phyloP scores from a whole-genome alignment of 768 basidiomycete species.

The Phlegmacium glaucopus region DNA sequence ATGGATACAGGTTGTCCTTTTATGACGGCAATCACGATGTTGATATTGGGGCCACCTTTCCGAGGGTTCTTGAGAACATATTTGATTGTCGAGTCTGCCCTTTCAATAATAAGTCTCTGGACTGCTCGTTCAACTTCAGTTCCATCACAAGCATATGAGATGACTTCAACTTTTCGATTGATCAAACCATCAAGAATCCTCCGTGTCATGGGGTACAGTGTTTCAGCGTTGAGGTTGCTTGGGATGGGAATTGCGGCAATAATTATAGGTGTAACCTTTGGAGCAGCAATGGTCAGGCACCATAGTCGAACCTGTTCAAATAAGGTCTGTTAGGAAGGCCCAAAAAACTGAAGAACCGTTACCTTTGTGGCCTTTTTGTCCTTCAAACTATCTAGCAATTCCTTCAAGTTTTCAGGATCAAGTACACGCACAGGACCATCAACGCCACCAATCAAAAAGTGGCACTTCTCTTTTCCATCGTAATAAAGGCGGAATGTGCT shows the following conservation, averaged over 20 bases:
- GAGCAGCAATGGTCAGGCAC: slow-evolving; percentile 27
- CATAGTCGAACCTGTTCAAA: slow-evolving; percentile 23
- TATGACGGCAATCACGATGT: slow-evolving; percentile 7
- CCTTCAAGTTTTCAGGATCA: slow-evolving; percentile 8
- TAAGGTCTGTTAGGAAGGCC: too few species aligned
- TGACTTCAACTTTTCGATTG: slow-evolving; percentile 15
- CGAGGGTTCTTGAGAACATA: not conserved
- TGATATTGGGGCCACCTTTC: not conserved
- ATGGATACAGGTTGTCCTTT: slow-evolving; percentile 16
- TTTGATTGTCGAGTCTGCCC: not conserved
- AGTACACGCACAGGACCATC: slow-evolving; percentile 4
- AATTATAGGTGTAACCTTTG: slow-evolving; percentile 29
- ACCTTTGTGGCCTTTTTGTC: slow-evolving; percentile 9
- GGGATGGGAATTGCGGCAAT: slow-evolving; percentile 26
- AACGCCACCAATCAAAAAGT: not conserved
- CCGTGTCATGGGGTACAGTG: slow-evolving; percentile 12
- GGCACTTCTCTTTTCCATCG: not conserved
- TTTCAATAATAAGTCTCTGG: slow-evolving; percentile 1
- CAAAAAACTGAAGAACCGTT: too few species aligned
- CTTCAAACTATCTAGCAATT: not conserved
- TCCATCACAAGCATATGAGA: slow-evolving; percentile 34
- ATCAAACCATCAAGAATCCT: slow-evolving; percentile 16
- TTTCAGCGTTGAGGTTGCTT: slow-evolving; percentile 10
- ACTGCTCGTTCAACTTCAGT: slow-evolving; percentile 26
- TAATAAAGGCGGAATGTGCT: not conserved